Percentiles rank a stretch among this genome's conserved stretches.
Evolutionary conservation across 1,284 basidiomycete genomes (phyloP).

Genomic region (Cryptococcus sp.): DNA sequence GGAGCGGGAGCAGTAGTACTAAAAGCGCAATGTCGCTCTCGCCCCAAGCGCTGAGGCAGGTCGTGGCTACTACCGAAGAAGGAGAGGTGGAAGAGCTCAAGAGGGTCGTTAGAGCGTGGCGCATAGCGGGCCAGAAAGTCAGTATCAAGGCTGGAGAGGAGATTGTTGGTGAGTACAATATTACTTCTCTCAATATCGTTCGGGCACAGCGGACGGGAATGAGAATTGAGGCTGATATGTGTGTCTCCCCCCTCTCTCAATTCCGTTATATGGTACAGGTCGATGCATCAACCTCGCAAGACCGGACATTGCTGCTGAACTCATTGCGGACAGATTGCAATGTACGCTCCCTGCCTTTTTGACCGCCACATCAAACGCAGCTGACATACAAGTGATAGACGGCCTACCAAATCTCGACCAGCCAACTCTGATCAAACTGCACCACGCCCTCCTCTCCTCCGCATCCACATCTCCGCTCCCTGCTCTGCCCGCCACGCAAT

Average conservation of each 20-base stretch:
- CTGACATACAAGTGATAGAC: constrained; percentile 4
- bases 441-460: constrained; percentile 14
- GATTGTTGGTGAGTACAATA: constrained; percentile 25
- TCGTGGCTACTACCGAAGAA: constrained; percentile 16
- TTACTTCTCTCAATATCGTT: too few species aligned
- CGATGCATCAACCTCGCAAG: constrained; percentile 20
- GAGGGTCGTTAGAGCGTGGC: constrained; percentile 19
- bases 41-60: constrained; percentile 18
- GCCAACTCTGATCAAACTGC: constrained; percentile 14
- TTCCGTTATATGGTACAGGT: constrained; percentile 3
- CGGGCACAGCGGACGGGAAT: too few species aligned
- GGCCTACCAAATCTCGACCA: constrained; percentile 19
- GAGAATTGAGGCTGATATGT: neutral
- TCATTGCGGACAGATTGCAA: constrained; percentile 16
- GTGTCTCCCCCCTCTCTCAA: neutral
- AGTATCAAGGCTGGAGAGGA: constrained; percentile 22
- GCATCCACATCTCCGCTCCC: constrained; percentile 5
- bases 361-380: neutral
- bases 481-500: constrained; percentile 11
- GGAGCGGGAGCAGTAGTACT: neutral
- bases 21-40: neutral
- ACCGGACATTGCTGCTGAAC: constrained; percentile 22
- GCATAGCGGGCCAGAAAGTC: constrained; percentile 18
- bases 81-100: constrained; percentile 23
- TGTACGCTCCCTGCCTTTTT: constrained; percentile 10